A percentile compares a stretch with the other conserved stretches of the same genome.
phyloP scores from a whole-genome alignment of 1,139 yeast genomes.

The Yamadazyma atmosphaerica region DNA sequence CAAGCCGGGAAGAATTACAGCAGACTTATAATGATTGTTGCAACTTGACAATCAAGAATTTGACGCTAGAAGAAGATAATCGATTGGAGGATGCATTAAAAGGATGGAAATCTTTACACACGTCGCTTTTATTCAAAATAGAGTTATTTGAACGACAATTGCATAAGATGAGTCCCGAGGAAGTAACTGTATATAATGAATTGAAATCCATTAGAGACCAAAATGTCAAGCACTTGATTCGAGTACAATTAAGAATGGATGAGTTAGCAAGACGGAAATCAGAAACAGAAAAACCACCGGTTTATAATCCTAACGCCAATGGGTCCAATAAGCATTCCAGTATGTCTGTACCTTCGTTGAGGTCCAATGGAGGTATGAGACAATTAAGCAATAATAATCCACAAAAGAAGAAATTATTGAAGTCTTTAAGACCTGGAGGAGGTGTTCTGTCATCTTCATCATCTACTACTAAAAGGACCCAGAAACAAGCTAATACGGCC shows the following conservation, averaged over 20 bases:
- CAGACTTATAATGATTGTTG: constrained; percentile 65
- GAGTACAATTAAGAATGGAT: constrained; percentile 44
- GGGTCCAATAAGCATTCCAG: constrained; percentile 7
- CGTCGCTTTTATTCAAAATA: constrained; percentile 55
- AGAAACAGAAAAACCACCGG: constrained; percentile 13
- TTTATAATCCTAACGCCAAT: constrained; percentile 7
- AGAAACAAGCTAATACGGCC: constrained; percentile 39
- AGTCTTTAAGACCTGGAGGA: constrained; percentile 32
- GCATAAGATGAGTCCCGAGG: constrained; percentile 40
- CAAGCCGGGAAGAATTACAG: constrained; percentile 56
- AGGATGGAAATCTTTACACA: constrained; percentile 73
- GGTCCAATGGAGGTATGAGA: constrained; percentile 17
- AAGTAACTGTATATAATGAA: constrained; percentile 42
- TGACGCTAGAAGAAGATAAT: constrained; percentile 57
- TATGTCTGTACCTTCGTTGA: constrained; percentile 30
- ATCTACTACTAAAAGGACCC: constrained; percentile 12
- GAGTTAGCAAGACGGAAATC: constrained; percentile 30
- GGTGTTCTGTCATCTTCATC: constrained; percentile 1
- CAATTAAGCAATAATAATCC: constrained; percentile 6
- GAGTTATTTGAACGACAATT: constrained; percentile 52
- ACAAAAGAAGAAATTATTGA: constrained; percentile 26
- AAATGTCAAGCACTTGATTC: constrained; percentile 46
- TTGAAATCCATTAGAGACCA: constrained; percentile 52
- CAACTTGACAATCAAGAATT: constrained; percentile 53
- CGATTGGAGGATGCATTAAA: constrained; percentile 56